phyloP scores from a whole-genome alignment of 768 basidiomycete species.

The Amanita inopinata region DNA sequence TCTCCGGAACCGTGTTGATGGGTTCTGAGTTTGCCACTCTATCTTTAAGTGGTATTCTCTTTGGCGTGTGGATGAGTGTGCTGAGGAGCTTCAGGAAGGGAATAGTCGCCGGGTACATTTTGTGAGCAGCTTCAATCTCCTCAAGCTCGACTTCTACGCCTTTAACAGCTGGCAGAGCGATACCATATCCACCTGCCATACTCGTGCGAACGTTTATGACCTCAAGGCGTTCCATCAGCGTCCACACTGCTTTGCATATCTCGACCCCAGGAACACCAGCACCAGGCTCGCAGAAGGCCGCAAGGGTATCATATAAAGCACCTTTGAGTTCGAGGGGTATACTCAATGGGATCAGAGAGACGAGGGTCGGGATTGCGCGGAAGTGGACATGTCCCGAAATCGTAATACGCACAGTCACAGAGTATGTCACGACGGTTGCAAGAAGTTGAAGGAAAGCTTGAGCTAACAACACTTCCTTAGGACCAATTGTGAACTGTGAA shows the following conservation, averaged over 20 bases:
- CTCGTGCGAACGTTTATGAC: slow-evolving; percentile 64
- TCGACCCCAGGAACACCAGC: slow-evolving; percentile 66
- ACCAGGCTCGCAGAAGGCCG: slow-evolving; percentile 77
- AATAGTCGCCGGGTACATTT: slow-evolving; percentile 80
- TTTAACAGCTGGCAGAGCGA: slow-evolving; percentile 46
- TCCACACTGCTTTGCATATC: slow-evolving; percentile 77
- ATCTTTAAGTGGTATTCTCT: slow-evolving; percentile 54
- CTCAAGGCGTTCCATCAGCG: slow-evolving; percentile 73
- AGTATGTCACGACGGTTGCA: slow-evolving; percentile 63
- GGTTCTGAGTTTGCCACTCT: slow-evolving; percentile 49
- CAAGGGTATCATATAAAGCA: slow-evolving; percentile 68
- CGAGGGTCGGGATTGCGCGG: slow-evolving; percentile 71
- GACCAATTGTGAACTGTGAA: slow-evolving; percentile 42
- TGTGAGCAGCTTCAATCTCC: slow-evolving; percentile 71
- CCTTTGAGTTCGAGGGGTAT: slow-evolving; percentile 91
- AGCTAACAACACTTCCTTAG: slow-evolving; percentile 69
- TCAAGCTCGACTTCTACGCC: slow-evolving; percentile 85
- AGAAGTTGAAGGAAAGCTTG: slow-evolving; percentile 77
- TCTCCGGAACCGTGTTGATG: slow-evolving; percentile 70
- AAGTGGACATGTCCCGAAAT: slow-evolving; percentile 71
- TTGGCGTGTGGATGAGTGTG: slow-evolving; percentile 77
- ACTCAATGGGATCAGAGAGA: slow-evolving; percentile 67
- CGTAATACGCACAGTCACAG: slow-evolving; percentile 69
- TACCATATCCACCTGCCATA: slow-evolving; percentile 27
- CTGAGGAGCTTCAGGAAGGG: slow-evolving; percentile 79